Percentiles rank a stretch among this genome's conserved stretches.
Evolutionary conservation across 495 filamentous ascomycete genomes (phyloP).

Genomic region (Penicillium crystallinum): DNA sequence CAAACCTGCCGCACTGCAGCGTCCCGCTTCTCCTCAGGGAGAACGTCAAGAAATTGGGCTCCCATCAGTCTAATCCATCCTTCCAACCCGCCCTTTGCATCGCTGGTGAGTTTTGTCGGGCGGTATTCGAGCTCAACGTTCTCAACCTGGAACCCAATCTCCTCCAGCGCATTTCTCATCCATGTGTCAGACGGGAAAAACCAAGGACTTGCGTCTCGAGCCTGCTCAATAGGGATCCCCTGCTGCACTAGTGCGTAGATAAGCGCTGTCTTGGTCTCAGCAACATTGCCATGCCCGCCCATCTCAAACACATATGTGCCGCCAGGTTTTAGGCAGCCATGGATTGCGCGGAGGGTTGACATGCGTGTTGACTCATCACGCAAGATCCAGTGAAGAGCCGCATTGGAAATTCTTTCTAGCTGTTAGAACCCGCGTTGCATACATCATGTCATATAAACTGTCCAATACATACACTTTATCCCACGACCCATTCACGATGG

Average conservation of each 20-base stretch:
- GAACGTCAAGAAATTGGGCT: slow-evolving; percentile 48
- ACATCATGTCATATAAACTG: neutral
- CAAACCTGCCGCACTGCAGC: slow-evolving; percentile 51
- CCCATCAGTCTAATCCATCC: slow-evolving; percentile 71
- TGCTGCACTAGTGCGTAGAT: slow-evolving; percentile 47
- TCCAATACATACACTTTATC: slow-evolving; percentile 47
- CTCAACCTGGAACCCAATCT: slow-evolving; percentile 56
- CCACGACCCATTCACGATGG: slow-evolving; percentile 34
- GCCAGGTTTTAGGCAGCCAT: slow-evolving; percentile 47
- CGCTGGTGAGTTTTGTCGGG: slow-evolving; percentile 53
- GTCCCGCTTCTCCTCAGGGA: slow-evolving; percentile 50
- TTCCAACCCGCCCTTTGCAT: slow-evolving; percentile 45
- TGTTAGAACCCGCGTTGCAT: neutral
- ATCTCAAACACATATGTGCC: slow-evolving; percentile 67
- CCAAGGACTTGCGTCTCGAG: slow-evolving; percentile 57
- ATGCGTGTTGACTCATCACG: slow-evolving; percentile 32
- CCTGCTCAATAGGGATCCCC: slow-evolving; percentile 46
- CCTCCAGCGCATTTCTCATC: slow-evolving; percentile 48
- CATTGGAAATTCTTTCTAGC: slow-evolving; percentile 56
- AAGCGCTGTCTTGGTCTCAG: slow-evolving; percentile 58
- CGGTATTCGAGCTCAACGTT: slow-evolving; percentile 59
- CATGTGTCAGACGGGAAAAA: slow-evolving; percentile 63
- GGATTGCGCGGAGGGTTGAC: slow-evolving; percentile 40
- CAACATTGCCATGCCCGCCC: slow-evolving; percentile 67
- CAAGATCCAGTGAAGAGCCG: slow-evolving; percentile 77